Conservation (phyloP, 2,329 filamentous ascomycete species). For the Dactylonectria estremocensis region DNA sequence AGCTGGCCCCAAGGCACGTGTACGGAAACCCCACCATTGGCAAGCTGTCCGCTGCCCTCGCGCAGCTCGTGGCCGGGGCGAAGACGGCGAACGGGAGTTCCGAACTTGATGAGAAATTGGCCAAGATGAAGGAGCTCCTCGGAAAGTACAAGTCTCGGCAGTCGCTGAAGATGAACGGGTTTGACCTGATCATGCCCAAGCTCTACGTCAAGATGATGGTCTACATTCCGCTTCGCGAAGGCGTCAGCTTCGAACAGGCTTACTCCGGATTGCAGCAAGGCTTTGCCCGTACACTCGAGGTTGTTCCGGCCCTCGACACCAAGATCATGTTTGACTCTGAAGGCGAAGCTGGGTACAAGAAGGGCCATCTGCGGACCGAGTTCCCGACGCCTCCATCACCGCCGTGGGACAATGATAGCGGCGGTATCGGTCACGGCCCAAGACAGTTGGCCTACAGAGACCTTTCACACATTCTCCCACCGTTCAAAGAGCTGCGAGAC, state of each 20-base stretch:
- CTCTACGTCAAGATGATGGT: conserved; percentile 51
- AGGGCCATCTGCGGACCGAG: conserved; percentile 41
- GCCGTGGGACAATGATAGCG: background rate
- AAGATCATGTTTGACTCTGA: conserved; percentile 51
- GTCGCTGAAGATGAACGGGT: conserved; percentile 49
- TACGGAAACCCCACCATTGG: conserved; percentile 52
- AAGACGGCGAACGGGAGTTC: background rate
- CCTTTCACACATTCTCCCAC: conserved; percentile 44
- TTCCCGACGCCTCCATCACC: conserved; percentile 34
- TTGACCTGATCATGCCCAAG: conserved; percentile 54
- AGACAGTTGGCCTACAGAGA: conserved; percentile 46
- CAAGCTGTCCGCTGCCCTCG: conserved; percentile 47
- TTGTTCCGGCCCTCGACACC: conserved; percentile 56
- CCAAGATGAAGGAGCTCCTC: conserved; percentile 56
- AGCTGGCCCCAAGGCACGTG: conserved; percentile 52
- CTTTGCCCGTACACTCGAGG: conserved; percentile 51
- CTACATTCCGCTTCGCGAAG: conserved; percentile 53
- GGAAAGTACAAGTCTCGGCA: conserved; percentile 45
- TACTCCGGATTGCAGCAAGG: conserved; percentile 54
- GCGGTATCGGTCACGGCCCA: conserved; percentile 1
- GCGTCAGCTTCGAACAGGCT: conserved; percentile 45
- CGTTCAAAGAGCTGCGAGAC: conserved; percentile 45
- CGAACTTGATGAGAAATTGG: conserved; percentile 10
- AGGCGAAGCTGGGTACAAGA: conserved; percentile 44
- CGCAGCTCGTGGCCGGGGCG: conserved; percentile 33